A percentile compares a stretch with the other conserved stretches of the same genome.
phyloP scores from a whole-genome alignment of 1,284 basidiomycete genomes.

The Porphyrellus sp. region DNA sequence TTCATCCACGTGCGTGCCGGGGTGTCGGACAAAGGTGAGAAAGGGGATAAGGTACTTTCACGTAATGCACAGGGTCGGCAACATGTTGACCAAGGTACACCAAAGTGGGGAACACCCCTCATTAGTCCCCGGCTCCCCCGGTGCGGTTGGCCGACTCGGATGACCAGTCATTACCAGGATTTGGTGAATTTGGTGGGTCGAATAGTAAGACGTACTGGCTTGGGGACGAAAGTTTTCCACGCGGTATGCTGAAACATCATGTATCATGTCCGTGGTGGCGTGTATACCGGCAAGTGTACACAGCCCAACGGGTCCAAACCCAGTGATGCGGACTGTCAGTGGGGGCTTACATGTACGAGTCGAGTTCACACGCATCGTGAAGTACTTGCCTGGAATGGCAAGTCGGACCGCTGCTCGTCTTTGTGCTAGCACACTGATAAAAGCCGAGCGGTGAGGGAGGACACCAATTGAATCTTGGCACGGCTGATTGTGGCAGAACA shows the following conservation, averaged over 20 bases:
- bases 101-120: too few species aligned
- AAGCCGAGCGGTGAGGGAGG: background rate
- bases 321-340: too few species aligned
- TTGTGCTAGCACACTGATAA: background rate
- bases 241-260: too few species aligned
- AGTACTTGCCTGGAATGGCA: background rate
- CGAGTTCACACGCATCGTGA: background rate
- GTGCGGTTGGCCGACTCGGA: too few species aligned
- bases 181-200: too few species aligned
- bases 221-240: too few species aligned
- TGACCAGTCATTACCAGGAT: too few species aligned
- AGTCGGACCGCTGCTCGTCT: background rate
- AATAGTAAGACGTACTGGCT: too few species aligned
- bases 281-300: background rate
- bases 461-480: background rate
- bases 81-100: too few species aligned
- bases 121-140: too few species aligned
- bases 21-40: background rate
- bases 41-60: too few species aligned
- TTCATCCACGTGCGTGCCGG: background rate
- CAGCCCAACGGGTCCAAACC: background rate
- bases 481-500: background rate
- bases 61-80: background rate
- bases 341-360: too few species aligned
- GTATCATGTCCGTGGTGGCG: background rate